Percentiles rank a stretch among this genome's conserved stretches.
These are phyloP conservation scores for Ceratocystis cubensis DNA, from an alignment of 2,329 filamentous ascomycete species.

Conservation along the genomic window DNA sequence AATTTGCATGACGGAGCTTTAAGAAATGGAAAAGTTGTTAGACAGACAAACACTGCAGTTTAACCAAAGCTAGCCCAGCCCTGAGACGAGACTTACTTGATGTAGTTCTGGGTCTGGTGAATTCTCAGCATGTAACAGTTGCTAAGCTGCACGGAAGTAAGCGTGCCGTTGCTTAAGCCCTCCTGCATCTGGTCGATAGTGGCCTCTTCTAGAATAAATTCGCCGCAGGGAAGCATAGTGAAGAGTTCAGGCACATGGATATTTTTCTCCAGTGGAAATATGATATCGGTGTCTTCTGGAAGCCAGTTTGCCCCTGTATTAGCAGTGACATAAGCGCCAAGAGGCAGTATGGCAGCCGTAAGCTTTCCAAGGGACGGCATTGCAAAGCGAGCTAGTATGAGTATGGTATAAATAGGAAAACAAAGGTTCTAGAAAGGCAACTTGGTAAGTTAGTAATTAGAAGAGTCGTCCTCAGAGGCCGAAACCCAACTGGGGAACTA, in stretches of 20 bases:
- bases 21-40: background rate
- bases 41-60: background rate
- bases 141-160: constrained; percentile 47
- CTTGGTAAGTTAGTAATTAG: too few species aligned
- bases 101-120: constrained; percentile 50
- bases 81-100: constrained; percentile 38
- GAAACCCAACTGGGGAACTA: too few species aligned
- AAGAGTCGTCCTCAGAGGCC: too few species aligned
- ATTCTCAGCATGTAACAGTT: constrained; percentile 50
- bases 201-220: constrained; percentile 54
- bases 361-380: background rate
- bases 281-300: constrained; percentile 8
- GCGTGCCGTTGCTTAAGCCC: constrained; percentile 39
- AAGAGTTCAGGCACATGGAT: constrained; percentile 36
- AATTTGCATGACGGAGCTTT: constrained; percentile 47
- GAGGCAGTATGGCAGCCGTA: background rate
- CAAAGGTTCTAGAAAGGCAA: too few species aligned
- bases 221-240: constrained; percentile 49
- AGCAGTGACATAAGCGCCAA: background rate
- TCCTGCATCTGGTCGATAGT: constrained; percentile 55
- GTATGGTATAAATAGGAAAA: too few species aligned
- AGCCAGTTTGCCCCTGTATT: background rate
- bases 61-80: background rate
- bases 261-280: constrained; percentile 30
- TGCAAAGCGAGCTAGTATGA: background rate